Base-by-base conservation (phyloP, 2,329 filamentous ascomycete species). In the Talaromyces sp. region DNA sequence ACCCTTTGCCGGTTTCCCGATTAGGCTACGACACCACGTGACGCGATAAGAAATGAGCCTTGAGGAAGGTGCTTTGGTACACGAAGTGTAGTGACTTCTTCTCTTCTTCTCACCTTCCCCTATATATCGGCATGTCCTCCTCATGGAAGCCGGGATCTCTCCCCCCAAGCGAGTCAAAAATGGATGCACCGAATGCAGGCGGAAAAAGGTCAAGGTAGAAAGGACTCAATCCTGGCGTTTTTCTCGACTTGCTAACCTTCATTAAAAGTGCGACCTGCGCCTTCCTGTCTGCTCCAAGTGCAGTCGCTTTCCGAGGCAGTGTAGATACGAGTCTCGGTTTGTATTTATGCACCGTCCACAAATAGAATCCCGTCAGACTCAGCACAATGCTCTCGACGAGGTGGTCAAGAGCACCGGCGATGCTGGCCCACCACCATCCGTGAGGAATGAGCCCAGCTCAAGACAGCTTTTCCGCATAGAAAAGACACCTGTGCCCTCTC, bases 121-220 rank as follows among this genome's bases (percentile, higher is more conserved):
- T 12, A 0, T 12, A 12, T 5, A 14, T 16, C 34, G 16, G 14
- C 34, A 36, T 36, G 12, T 36, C 12, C 34, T 36, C 12, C 34
- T 5, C 14, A 36, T 36, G 34, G 34, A 36, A 4, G 33, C 10
- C 5, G 34, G 34, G 1, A 4, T 16, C 5, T 16, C 50, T 36
- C 34, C 16, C 14, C 23, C 16, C 28, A 34, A 64, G 33, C 67
- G 66, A 60, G 67, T 68, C 78, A 65, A 67, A 33, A 69, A 70
- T 64, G 70, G 70, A 53, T 73, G 70, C 47, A 68, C 66, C 5
- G 69, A 73, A 58, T 73, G 70, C 53, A 65, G 68, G 10, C 65
- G 69, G 44, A 73, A 71, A 52, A 73, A 73, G 62, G 65, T 72
- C 23, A 72, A 69, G 58, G 68, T 70, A 65, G 55, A 23, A 30